Base-by-base conservation (phyloP, 331 rosid genomes). In the Ulmus americana region DNA sequence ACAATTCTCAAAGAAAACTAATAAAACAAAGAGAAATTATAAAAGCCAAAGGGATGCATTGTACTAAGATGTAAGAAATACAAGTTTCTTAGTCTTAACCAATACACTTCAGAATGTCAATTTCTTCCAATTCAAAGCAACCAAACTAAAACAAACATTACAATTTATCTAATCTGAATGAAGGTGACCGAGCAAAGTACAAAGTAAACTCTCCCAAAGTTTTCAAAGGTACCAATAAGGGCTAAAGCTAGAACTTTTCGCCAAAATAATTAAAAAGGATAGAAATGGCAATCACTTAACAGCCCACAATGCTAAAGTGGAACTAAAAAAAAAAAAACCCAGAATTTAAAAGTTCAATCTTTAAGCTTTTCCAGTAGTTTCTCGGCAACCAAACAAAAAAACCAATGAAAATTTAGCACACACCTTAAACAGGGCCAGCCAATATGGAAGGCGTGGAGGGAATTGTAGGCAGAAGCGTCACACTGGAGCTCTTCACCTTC, bases 401-500 rank as follows among this genome's bases (percentile, higher is more conserved):
- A 59, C 1, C 0, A 13, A 20, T 41, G 0, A 4, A 39, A 64
- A 63, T 41, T 47, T 12, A 51, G 38, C 10, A 8, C 38, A 11
- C 49, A 91, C 97, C 97, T 91, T 69, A 88, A 74, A 76, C 95
- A 83, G 38, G 97, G 97, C 97, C 98, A 92, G 20, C 91, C 89
- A 62, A 86, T 80, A 55, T 81, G 88, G 74, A 92, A 92, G 41
- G 82, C 95, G 16, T 89, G 98, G 64, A 86, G 98, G 71, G 91
- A 86, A 15, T 92, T 87, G 76, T 92, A 92, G 22, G 95, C 97
- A 57, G 98, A 83, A 35, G 84, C 86, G 6, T 92, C 95, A 61
- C 98, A 92, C 72, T 89, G 95, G 18, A 92, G 98, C 90, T 92
- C 97, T 75, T 92, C 97, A 16, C 82, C 97, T 75, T 92, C 97